Conservation (phyloP, 768 basidiomycete genomes). For the Hemileccinum rubropunctum region DNA sequence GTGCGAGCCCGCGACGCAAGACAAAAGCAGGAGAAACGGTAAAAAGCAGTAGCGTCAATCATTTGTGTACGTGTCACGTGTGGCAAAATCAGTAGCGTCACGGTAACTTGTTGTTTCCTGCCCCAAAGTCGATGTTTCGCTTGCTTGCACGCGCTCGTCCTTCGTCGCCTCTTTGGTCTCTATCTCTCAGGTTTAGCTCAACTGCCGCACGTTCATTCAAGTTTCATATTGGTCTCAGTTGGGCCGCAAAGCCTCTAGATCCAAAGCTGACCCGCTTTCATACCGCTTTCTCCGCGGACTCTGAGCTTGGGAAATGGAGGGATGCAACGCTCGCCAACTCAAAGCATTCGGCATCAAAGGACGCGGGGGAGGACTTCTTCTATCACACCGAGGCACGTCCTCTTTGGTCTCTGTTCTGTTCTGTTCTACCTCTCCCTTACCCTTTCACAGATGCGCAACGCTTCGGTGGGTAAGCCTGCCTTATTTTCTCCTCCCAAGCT, state of each 20-base stretch:
- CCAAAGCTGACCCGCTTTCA: constrained; percentile 33
- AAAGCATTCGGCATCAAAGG: constrained; percentile 36
- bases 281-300: constrained; percentile 55
- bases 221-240: constrained; percentile 76
- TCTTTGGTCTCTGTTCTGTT: not conserved
- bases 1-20: constrained; percentile 41
- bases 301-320: constrained; percentile 65
- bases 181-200: constrained; percentile 18
- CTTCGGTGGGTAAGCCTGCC: constrained; percentile 58
- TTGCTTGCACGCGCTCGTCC: constrained; percentile 3
- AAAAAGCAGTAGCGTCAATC: not conserved
- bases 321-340: constrained; percentile 55
- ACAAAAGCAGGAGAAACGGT: constrained; percentile 6
- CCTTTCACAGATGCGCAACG: constrained; percentile 62
- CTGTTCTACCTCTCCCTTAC: constrained; percentile 2
- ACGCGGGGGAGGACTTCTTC: constrained; percentile 62
- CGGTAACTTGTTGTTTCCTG: not conserved
- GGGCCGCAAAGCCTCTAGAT: constrained; percentile 67
- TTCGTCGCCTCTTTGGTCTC: not conserved
- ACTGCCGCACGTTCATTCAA: constrained; percentile 50
- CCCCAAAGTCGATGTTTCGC: constrained; percentile 7
- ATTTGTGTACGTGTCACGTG: constrained; percentile 20
- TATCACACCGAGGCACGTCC: constrained; percentile 65
- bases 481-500: constrained; percentile 13
- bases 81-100: not conserved